Base-by-base conservation (phyloP, 2,329 filamentous ascomycete genomes). In the Curvularia sp. region DNA sequence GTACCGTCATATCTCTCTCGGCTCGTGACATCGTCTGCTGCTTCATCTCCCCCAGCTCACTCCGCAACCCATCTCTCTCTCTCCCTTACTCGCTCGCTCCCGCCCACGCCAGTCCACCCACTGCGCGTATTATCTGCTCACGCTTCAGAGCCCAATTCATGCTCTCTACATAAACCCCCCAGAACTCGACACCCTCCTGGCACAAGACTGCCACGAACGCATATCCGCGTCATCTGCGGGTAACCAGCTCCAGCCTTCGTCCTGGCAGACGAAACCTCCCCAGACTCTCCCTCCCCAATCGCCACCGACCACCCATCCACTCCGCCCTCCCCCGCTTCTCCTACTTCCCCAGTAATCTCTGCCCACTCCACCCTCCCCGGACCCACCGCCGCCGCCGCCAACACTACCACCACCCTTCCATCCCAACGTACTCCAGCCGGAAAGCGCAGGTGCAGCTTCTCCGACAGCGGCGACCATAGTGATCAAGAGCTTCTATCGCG, bases 231-330 rank as follows among this genome's bases (percentile, higher is more conserved):
- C 63, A 61, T 61, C 60, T 72, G 74, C 74, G 69, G 68, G 67
- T 70, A 73, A 70, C 66, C 58, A 59, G 62, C 52, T 62, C 63
- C 66, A 61, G 70, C 67, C 60, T 75, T 87, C 87, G 88, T 87
- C 84, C 89, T 91, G 89, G 89, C 89, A 84, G 84, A 89, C 86
- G 84, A 87, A 82, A 81, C 74, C 76, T 81, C 84, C 79, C 81
- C 80, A 76, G 78, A 80, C 77, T 77, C 75, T 78, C 77, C 80
- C 79, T 81, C 85, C 84, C 85, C 84, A 84, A 81, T 83, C 86
- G 82, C 83, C 82, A 80, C 89, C 86, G 88, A 88, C 87, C 79
- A 84, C 82, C 84, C 86, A 83, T 78, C 83, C 80, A 82, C 80
- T 41, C 54, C 58, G 58, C 53, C 52, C 12, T 47, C 49, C 54